A percentile compares a stretch with the other conserved stretches of the same genome.
Evolutionary conservation across 495 filamentous ascomycete species (phyloP).

Genomic region (Cudoniella acicularis): DNA sequence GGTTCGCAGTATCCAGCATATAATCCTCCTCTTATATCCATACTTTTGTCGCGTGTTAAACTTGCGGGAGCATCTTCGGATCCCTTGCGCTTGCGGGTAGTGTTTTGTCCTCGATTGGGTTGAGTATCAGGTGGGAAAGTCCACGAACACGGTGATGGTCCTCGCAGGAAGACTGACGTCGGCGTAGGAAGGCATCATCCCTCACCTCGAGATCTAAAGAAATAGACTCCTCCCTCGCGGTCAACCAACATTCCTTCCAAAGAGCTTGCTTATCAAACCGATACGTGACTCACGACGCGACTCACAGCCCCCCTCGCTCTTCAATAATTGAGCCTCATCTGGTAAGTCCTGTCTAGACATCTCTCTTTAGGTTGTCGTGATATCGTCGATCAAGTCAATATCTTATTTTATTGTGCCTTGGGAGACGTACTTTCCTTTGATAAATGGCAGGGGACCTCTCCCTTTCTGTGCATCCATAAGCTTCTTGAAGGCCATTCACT

Average conservation of each 20-base stretch:
- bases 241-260: constrained; percentile 2
- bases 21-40: neutral
- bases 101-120: neutral
- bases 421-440: neutral
- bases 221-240: neutral
- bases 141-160: neutral
- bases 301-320: constrained; percentile 5
- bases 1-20: neutral
- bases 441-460: constrained; percentile 9
- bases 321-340: constrained; percentile 4
- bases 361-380: neutral
- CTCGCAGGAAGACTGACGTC: neutral
- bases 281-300: constrained; percentile 9
- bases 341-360: constrained; percentile 7
- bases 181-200: neutral
- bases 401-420: neutral
- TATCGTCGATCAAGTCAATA: constrained; percentile 1
- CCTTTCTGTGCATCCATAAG: constrained; percentile 6
- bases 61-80: neutral
- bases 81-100: neutral
- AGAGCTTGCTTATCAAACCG: constrained; percentile 6
- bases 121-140: neutral
- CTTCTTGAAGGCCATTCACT: constrained; percentile 4
- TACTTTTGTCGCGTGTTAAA: neutral
- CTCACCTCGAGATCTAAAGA: constrained; percentile 7